Evolutionary conservation across 2,329 filamentous ascomycete species (phyloP).

Genomic region (Penicillium italicum): DNA sequence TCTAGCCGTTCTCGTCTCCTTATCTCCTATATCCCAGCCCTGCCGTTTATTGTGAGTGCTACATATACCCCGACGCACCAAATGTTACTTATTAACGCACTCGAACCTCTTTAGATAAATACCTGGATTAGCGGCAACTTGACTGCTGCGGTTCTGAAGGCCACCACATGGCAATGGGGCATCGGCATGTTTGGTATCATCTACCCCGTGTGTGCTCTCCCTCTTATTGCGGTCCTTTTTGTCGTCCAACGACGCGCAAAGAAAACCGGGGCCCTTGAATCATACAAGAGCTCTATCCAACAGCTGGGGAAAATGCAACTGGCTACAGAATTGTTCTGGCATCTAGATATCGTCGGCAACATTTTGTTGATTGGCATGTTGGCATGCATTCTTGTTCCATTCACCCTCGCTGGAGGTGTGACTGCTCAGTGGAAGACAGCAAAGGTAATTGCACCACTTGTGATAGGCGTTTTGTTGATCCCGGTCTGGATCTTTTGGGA

Average conservation of each 20-base stretch:
- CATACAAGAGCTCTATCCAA: conserved; percentile 46
- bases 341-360: conserved; percentile 54
- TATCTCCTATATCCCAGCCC: conserved; percentile 62
- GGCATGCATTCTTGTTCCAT: conserved; percentile 53
- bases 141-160: conserved; percentile 48
- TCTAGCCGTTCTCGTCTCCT: conserved; percentile 61
- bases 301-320: conserved; percentile 40
- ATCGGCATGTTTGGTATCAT: conserved; percentile 63
- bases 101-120: conserved; percentile 44
- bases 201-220: conserved; percentile 55
- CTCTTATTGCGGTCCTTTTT: conserved; percentile 52
- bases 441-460: conserved; percentile 51
- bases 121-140: conserved; percentile 62
- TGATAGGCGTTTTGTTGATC: conserved; percentile 50
- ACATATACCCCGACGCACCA: too few species aligned
- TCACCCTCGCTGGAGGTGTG: conserved; percentile 55
- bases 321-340: conserved; percentile 51
- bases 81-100: neutral
- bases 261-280: conserved; percentile 48
- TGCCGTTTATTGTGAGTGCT: conserved; percentile 51
- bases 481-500: conserved; percentile 56
- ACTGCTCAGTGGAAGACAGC: conserved; percentile 50
- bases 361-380: conserved; percentile 52
- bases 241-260: conserved; percentile 53
- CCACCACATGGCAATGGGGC: conserved; percentile 59